A percentile compares a stretch with the other conserved stretches of the same genome.
Evolutionary conservation across 768 basidiomycete species (phyloP).

Genomic region (Sarcodon aspratus): DNA sequence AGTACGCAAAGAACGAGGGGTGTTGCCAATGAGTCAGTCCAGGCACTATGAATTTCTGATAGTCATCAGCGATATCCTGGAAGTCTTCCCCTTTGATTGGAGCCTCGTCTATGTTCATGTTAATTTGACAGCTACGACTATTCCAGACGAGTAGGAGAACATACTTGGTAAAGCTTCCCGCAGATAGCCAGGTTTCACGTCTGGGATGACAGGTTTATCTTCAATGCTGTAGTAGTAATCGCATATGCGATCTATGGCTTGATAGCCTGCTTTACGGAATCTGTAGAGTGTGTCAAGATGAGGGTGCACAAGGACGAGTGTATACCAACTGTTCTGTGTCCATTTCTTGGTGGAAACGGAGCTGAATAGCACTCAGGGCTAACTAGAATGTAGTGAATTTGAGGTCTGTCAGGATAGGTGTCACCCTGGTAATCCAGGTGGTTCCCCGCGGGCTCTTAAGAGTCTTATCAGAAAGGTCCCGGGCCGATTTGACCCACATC

Average conservation of each 20-base stretch:
- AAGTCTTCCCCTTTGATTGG: conserved; percentile 72
- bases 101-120: conserved; percentile 25
- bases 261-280: conserved; percentile 79
- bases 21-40: conserved; percentile 91
- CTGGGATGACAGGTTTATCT: conserved; percentile 50
- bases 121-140: background rate
- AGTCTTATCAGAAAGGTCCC: no score
- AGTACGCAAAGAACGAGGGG: conserved; percentile 84
- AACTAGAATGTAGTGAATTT: no score
- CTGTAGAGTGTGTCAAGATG: conserved; percentile 22
- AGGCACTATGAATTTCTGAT: conserved; percentile 75
- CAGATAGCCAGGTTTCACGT: conserved; percentile 83
- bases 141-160: background rate
- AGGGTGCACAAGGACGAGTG: no score
- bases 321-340: no score
- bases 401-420: no score
- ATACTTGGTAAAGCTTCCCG: conserved; percentile 53
- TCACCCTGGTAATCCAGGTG: no score
- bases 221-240: conserved; percentile 73
- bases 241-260: conserved; percentile 83
- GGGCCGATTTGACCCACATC: no score
- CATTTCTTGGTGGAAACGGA: no score
- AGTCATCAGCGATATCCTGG: conserved; percentile 63
- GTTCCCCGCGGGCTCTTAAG: no score
- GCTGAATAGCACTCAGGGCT: no score